Percentiles rank a stretch among this genome's conserved stretches.
phyloP scores from a whole-genome alignment of 176 grass and related monocot genomes.

The Hordeum vulgare region DNA sequence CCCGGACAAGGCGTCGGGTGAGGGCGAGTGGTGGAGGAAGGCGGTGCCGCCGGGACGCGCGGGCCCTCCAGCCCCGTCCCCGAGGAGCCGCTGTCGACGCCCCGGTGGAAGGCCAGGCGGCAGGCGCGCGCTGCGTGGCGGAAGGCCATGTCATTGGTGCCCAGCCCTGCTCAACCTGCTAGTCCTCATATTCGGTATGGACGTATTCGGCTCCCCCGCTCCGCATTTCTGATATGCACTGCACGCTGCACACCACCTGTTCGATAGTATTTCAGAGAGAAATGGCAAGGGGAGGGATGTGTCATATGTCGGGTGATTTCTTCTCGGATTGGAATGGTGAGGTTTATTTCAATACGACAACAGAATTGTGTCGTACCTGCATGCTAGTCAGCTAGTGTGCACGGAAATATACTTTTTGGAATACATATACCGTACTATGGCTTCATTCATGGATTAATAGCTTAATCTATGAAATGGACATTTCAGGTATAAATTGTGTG shows the following conservation, averaged over 20 bases:
- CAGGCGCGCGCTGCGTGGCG: conserved; percentile 7
- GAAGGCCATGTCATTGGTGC: conserved; percentile 19
- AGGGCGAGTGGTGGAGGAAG: not conserved
- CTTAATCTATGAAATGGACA: not conserved
- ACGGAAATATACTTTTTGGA: not conserved
- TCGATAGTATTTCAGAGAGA: conserved; percentile 12
- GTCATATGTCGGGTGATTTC: not conserved
- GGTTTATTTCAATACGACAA: not conserved
- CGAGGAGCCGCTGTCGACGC: not conserved
- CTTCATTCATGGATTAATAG: not conserved
- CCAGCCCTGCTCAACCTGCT: conserved; percentile 43
- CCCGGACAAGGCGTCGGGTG: not conserved
- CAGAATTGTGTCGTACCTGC: not conserved
- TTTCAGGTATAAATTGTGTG: not conserved
- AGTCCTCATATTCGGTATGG: conserved; percentile 41
- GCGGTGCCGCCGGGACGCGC: conserved; percentile 16
- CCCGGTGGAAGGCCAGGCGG: conserved; percentile 1
- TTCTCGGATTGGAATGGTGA: not conserved
- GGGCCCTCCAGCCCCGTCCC: not conserved
- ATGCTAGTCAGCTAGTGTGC: not conserved
- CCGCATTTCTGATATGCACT: not conserved
- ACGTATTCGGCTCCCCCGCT: not conserved
- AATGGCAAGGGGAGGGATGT: not conserved
- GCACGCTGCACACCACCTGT: not conserved
- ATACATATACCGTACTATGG: not conserved